Percentiles rank a stretch among this genome's conserved stretches.
Evolutionary conservation across 257 asterid species (phyloP).

Genomic region (Cruciata laevipes): DNA sequence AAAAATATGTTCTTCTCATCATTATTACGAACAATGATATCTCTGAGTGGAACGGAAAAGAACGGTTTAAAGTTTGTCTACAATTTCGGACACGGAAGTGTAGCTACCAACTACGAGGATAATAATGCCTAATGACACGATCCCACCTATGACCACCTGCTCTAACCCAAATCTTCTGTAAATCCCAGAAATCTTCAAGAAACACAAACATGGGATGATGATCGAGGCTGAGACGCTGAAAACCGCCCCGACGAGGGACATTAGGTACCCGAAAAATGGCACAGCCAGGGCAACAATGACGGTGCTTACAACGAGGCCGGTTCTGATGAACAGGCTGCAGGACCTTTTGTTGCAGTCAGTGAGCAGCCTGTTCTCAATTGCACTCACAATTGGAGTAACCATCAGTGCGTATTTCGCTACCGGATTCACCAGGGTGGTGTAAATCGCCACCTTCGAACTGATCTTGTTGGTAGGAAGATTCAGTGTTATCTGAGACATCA

Average conservation of each 20-base stretch:
- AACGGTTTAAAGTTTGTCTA: conserved; percentile 17
- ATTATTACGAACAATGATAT: not conserved
- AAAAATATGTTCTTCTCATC: not conserved
- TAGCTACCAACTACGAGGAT: conserved; percentile 53
- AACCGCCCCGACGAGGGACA: conserved; percentile 72
- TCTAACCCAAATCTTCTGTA: conserved; percentile 33
- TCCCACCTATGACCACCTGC: conserved; percentile 26
- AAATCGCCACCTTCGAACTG: conserved; percentile 67
- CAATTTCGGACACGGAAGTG: conserved; percentile 43
- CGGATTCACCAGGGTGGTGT: conserved; percentile 75
- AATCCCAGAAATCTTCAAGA: conserved; percentile 57
- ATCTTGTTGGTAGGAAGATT: conserved; percentile 49
- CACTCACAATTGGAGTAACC: conserved; percentile 60
- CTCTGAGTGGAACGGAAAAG: too few relatives aligned
- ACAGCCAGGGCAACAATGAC: conserved; percentile 52
- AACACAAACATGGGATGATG: conserved; percentile 72
- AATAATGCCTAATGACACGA: conserved; percentile 36
- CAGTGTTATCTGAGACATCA: conserved; percentile 66
- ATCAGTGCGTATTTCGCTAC: conserved; percentile 74
- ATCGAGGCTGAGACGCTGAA: conserved; percentile 57
- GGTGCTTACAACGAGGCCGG: conserved; percentile 50
- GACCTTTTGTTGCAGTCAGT: conserved; percentile 19
- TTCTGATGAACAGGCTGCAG: conserved; percentile 36
- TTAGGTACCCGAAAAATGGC: conserved; percentile 63
- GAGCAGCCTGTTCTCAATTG: conserved; percentile 36